Conservation (phyloP, 2,329 filamentous ascomycete species). For the Penicillium brasilianum region DNA sequence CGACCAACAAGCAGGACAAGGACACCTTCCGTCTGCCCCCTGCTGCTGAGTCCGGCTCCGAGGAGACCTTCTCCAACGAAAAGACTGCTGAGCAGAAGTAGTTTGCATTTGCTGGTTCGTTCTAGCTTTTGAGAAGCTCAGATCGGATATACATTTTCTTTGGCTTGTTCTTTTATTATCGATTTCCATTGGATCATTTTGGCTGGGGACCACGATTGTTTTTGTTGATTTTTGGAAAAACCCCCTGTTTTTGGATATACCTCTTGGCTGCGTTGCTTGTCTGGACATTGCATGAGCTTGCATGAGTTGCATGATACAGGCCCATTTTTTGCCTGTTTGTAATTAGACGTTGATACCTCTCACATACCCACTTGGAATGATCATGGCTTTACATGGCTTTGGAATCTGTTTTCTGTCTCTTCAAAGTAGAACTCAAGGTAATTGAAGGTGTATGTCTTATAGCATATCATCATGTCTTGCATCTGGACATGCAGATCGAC, state of each 20-base stretch:
- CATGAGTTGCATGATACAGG: constrained; percentile 24
- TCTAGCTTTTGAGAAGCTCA: not conserved
- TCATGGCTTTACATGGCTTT: constrained; percentile 10
- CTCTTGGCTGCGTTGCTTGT: constrained; percentile 18
- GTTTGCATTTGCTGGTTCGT: not conserved
- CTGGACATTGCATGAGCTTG: constrained; percentile 18
- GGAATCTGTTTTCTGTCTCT: not conserved
- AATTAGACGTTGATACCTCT: constrained; percentile 29
- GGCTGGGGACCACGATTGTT: not conserved
- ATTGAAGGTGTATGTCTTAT: too few relatives aligned
- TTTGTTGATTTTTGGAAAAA: not conserved
- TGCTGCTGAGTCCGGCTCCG: constrained; percentile 36
- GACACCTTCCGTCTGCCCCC: constrained; percentile 44
- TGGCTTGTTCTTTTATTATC: not conserved
- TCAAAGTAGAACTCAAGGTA: not conserved
- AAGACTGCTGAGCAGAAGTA: constrained; percentile 19
- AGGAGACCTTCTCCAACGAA: constrained; percentile 30
- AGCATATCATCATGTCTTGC: too few relatives aligned
- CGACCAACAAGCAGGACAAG: constrained; percentile 35
- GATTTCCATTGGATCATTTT: not conserved
- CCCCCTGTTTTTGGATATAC: constrained; percentile 9
- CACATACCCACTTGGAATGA: constrained; percentile 24
- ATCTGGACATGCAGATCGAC: too few relatives aligned
- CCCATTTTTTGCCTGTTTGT: constrained; percentile 14
- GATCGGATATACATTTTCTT: not conserved